A percentile compares a stretch with the other conserved stretches of the same genome.
phyloP scores from a whole-genome alignment of 1,284 basidiomycete species.

The Rhizoctonia solani region DNA sequence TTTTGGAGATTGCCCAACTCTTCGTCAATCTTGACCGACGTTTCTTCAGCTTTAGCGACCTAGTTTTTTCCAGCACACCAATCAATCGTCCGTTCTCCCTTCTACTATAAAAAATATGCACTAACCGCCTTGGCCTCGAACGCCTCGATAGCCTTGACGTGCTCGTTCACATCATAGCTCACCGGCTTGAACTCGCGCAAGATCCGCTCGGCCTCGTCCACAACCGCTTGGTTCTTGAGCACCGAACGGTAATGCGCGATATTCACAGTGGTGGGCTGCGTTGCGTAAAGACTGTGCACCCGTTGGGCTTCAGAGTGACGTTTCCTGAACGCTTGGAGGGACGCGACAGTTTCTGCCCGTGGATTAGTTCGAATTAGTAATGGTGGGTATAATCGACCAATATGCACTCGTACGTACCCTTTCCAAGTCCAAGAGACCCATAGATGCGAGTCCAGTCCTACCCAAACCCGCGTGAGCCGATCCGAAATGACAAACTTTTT shows the following conservation, averaged over 20 bases:
- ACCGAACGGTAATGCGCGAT: constrained; percentile 88
- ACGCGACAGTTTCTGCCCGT: constrained; percentile 76
- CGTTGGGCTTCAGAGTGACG: constrained; percentile 89
- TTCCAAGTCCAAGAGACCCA: constrained; percentile 86
- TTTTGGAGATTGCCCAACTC: constrained; percentile 92
- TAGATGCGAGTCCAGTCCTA: constrained; percentile 95
- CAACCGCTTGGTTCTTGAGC: constrained; percentile 91
- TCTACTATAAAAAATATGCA: constrained; percentile 40
- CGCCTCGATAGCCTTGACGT: constrained; percentile 94
- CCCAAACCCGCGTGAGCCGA: constrained; percentile 36
- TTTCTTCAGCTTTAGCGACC: constrained; percentile 91
- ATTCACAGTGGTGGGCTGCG: constrained; percentile 82
- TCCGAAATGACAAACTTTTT: constrained; percentile 32
- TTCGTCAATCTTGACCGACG: constrained; percentile 86
- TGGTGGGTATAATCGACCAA: neutral
- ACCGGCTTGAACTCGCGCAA: constrained; percentile 92
- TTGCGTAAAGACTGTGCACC: constrained; percentile 67
- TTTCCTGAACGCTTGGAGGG: constrained; percentile 95
- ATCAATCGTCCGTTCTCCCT: neutral
- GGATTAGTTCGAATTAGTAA: neutral
- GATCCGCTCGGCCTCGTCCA: constrained; percentile 92
- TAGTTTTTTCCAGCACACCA: too few species aligned
- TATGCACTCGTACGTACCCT: constrained; percentile 60
- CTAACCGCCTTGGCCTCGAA: constrained; percentile 96
- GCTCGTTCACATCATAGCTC: constrained; percentile 90